Evolutionary conservation across 2,329 filamentous ascomycete genomes (phyloP).

Genomic region (Pyrenophora tritici-repentis): DNA sequence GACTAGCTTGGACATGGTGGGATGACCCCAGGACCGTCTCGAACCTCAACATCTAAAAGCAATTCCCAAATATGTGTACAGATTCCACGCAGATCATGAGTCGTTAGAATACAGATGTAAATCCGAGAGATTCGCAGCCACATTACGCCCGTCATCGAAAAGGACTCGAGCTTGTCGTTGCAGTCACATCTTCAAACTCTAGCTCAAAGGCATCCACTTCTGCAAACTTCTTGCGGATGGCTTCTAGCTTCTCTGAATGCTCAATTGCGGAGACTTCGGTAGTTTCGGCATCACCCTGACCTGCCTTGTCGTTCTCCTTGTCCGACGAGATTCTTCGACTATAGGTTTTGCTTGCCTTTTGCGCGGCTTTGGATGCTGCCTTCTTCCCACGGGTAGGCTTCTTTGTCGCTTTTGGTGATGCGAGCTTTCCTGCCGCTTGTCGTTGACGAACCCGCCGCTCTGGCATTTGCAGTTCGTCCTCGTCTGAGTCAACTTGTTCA

Average conservation of each 20-base stretch:
- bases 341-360: conserved; percentile 39
- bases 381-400: conserved; percentile 34
- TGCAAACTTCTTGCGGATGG: conserved; percentile 54
- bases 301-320: conserved; percentile 48
- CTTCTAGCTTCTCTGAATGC: conserved; percentile 47
- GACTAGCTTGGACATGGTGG: conserved; percentile 4
- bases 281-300: conserved; percentile 30
- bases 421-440: conserved; percentile 20
- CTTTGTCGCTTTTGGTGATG: conserved; percentile 32
- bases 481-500: conserved; percentile 43
- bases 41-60: neutral
- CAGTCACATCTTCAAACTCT: conserved; percentile 56
- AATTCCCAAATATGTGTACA: conserved; percentile 6
- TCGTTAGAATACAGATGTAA: conserved; percentile 2
- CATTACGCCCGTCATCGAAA: conserved; percentile 33
- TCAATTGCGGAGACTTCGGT: conserved; percentile 35
- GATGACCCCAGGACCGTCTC: neutral
- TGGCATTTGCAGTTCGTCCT: conserved; percentile 50
- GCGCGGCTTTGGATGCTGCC: conserved; percentile 21
- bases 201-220: conserved; percentile 58
- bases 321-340: conserved; percentile 47
- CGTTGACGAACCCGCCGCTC: conserved; percentile 26
- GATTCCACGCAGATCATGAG: conserved; percentile 11
- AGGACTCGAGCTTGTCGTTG: conserved; percentile 47
- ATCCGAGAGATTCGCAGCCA: neutral